Evolutionary conservation across 2,329 filamentous ascomycete species (phyloP).

Genomic region (Aspergillus terreus): DNA sequence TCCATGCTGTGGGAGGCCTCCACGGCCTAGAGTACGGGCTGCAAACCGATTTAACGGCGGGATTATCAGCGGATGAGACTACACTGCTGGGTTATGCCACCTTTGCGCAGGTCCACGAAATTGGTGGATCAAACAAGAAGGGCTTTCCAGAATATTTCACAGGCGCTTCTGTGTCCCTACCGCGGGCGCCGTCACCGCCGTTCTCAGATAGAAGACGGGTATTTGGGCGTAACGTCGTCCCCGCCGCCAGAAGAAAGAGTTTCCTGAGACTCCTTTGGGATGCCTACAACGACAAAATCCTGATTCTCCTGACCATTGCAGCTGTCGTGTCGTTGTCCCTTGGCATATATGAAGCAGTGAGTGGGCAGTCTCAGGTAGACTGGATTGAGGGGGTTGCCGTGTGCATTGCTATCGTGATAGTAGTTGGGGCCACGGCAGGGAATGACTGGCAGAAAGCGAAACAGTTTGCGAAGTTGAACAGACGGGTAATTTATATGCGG

Average conservation of each 20-base stretch:
- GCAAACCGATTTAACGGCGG: conserved; percentile 58
- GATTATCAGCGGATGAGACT: conserved; percentile 66
- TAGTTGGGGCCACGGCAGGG: conserved; percentile 66
- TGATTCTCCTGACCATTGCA: conserved; percentile 64
- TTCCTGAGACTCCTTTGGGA: conserved; percentile 68
- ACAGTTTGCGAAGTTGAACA: conserved; percentile 72
- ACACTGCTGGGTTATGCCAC: conserved; percentile 11
- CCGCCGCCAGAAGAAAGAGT: conserved; percentile 62
- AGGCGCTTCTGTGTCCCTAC: neutral
- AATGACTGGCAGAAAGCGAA: conserved; percentile 78
- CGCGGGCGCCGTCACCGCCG: conserved; percentile 25
- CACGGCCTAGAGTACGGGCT: conserved; percentile 67
- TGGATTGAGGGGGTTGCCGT: conserved; percentile 79
- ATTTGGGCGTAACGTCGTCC: conserved; percentile 63
- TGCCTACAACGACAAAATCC: conserved; percentile 72
- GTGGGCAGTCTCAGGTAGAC: conserved; percentile 56
- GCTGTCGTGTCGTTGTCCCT: conserved; percentile 66
- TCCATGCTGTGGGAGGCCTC: conserved; percentile 69
- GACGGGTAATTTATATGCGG: conserved; percentile 60
- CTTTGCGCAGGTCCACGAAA: neutral
- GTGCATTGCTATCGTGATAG: conserved; percentile 70
- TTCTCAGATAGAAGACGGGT: conserved; percentile 63
- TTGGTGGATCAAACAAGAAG: neutral
- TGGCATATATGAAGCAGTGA: conserved; percentile 64
- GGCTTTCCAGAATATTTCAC: neutral